phyloP scores from a whole-genome alignment of 2,329 filamentous ascomycete species.

The Aspergillus sp. region DNA sequence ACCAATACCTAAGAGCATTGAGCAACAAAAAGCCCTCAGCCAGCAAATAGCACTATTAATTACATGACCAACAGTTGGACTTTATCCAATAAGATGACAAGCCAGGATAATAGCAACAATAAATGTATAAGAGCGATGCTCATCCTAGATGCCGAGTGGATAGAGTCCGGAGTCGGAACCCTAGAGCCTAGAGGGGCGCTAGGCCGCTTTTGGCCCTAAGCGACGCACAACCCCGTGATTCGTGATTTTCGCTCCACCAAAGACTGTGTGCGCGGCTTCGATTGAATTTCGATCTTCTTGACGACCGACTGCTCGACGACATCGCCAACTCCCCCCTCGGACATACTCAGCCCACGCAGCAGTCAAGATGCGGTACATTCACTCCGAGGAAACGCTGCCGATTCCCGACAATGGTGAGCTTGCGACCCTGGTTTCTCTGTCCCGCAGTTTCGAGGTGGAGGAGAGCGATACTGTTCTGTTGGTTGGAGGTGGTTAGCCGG shows the following conservation, averaged over 20 bases:
- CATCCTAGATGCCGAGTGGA: background rate
- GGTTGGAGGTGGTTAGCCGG: background rate
- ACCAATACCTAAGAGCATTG: background rate
- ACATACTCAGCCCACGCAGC: constrained; percentile 48
- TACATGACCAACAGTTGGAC: no score
- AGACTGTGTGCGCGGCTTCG: constrained; percentile 25
- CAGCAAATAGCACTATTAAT: background rate
- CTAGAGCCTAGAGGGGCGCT: constrained; percentile 36
- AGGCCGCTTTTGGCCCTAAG: constrained; percentile 45
- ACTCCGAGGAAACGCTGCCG: constrained; percentile 92
- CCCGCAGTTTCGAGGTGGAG: constrained; percentile 20
- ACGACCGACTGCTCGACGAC: constrained; percentile 42
- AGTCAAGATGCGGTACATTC: constrained; percentile 99
- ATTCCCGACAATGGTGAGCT: constrained; percentile 96
- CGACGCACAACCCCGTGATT: constrained; percentile 51
- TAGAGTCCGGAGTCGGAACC: constrained; percentile 28
- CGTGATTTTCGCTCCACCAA: constrained; percentile 48
- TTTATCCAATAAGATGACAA: no score
- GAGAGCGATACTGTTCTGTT: constrained; percentile 8
- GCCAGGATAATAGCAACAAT: no score
- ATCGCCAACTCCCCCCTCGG: constrained; percentile 47
- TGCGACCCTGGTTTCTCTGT: constrained; percentile 33
- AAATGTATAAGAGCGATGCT: no score
- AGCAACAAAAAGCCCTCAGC: background rate
- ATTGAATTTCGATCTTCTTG: constrained; percentile 46